Base-by-base conservation (phyloP, 805 yeast species). In the Pichia cabralensis region DNA sequence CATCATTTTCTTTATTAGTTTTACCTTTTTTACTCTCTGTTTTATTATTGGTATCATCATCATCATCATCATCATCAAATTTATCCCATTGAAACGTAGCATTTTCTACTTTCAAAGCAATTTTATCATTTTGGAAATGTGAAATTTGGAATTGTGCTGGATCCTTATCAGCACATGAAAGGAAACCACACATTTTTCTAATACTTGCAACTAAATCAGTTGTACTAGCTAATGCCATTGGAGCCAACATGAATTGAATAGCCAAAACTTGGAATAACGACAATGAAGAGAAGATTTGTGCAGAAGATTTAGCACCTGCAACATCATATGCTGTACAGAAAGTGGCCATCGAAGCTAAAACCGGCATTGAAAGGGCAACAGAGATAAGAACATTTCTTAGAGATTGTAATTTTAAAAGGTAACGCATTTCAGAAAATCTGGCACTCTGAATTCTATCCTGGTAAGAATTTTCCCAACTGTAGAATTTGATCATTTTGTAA, bases 381-480 rank as follows among this genome's bases (percentile, higher is more conserved):
- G 95, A 76, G 37, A 73, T 69, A 3, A 58, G 24, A 26, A 74
- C 47, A 43, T 69, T 80, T 51, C 86, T 72, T n/a, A 71, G 53
- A 20, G 71, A 60, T 47, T 81, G 88, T 64, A 83, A 67, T 30
- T 56, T 61, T 40, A 74, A 67, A 26, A 86, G 64, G 26, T 63
- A 55, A 4, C 48, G 45, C 67, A 80, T 75, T 57, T 86, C 96
- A n/a, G 58, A 50, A 1, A 51, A 46, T 56, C 96, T 73, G 11
- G 71, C 64, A 3, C 60, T 64, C 17, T 67, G 47, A 25, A 88
- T 67, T 34, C 66, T 65, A 8, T 66, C 54, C 39, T 67, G 65
- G 51, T 83, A 88, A 2, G 95, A 82, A 26, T 65, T 65, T 53
- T 88, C 96, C 96, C 96, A 88, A 5, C 92, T 79, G 53, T 86